A percentile compares a stretch with the other conserved stretches of the same genome.
These are phyloP conservation scores for Hypoxylon trugodes DNA, from an alignment of 495 filamentous ascomycete species.

Conservation along the genomic window DNA sequence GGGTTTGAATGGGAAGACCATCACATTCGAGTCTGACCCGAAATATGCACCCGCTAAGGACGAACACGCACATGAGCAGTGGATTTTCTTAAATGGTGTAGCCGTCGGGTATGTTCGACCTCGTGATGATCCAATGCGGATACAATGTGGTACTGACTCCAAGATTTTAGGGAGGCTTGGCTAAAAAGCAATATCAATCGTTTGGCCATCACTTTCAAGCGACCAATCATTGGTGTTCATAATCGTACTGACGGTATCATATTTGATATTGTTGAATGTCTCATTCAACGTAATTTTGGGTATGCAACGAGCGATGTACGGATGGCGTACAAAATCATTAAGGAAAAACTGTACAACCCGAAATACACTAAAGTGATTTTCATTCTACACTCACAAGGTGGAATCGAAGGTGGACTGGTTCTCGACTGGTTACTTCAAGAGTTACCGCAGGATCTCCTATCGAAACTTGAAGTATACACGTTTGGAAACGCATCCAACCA, in stretches of 20 bases:
- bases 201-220: conserved; percentile 75
- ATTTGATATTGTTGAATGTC: conserved; percentile 78
- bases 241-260: conserved; percentile 77
- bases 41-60: conserved; percentile 52
- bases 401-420: conserved; percentile 76
- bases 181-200: conserved; percentile 75
- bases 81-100: conserved; percentile 80
- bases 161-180: conserved; percentile 57
- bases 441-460: conserved; percentile 69
- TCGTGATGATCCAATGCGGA: conserved; percentile 8
- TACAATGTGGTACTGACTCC: conserved; percentile 15
- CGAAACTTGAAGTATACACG: conserved; percentile 83
- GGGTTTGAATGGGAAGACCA: conserved; percentile 57
- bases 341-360: conserved; percentile 64
- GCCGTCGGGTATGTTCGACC: conserved; percentile 60
- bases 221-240: conserved; percentile 80
- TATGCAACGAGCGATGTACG: conserved; percentile 78
- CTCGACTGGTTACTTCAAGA: conserved; percentile 84
- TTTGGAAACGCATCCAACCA: conserved; percentile 88
- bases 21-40: conserved; percentile 53
- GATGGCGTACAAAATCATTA: conserved; percentile 63
- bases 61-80: conserved; percentile 67
- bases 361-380: conserved; percentile 76
- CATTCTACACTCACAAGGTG: conserved; percentile 84
- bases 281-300: conserved; percentile 77